A percentile compares a stretch with the other conserved stretches of the same genome.
Evolutionary conservation across 2,329 filamentous ascomycete species (phyloP).

Genomic region (Berkeleyomyces rouxiae): DNA sequence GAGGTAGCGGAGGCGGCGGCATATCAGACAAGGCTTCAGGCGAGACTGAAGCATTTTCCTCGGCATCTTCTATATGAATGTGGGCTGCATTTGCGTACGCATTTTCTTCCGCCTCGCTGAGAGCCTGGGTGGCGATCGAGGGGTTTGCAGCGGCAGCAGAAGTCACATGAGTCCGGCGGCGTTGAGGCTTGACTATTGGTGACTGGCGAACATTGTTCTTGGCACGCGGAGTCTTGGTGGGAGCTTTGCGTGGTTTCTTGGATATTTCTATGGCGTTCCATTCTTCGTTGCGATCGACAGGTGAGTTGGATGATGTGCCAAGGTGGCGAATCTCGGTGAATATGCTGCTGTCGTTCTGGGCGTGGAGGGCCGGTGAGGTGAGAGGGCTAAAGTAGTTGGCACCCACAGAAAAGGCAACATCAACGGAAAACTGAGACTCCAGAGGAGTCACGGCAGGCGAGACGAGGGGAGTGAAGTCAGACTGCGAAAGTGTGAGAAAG

Average conservation of each 20-base stretch:
- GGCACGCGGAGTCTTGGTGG: conserved; percentile 31
- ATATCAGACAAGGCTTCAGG: conserved; percentile 48
- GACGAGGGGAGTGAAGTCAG: conserved; percentile 65
- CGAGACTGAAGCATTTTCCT: conserved; percentile 48
- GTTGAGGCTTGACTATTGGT: conserved; percentile 52
- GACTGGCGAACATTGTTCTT: conserved; percentile 48
- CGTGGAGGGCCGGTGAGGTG: conserved; percentile 63
- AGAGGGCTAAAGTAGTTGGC: conserved; percentile 69
- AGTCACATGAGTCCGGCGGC: conserved; percentile 28
- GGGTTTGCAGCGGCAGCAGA: conserved; percentile 30
- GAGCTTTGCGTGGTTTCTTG: conserved; percentile 37
- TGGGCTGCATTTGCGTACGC: conserved; percentile 5
- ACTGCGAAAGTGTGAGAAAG: conserved; percentile 25
- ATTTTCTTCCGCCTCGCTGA: conserved; percentile 35
- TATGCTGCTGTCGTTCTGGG: conserved; percentile 39
- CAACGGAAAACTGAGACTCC: conserved; percentile 50
- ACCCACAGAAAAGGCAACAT: conserved; percentile 43
- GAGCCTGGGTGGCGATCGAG: conserved; percentile 36
- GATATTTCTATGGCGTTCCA: conserved; percentile 17
- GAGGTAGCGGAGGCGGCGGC: conserved; percentile 49
- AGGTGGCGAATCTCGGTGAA: conserved; percentile 29
- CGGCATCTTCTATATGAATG: conserved; percentile 34
- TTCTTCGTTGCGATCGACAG: conserved; percentile 33
- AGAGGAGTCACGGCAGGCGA: conserved; percentile 73
- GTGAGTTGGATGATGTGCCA: conserved; percentile 35